Conservation (phyloP, 495 filamentous ascomycete genomes). For the Astrothelium macrocarpum region DNA sequence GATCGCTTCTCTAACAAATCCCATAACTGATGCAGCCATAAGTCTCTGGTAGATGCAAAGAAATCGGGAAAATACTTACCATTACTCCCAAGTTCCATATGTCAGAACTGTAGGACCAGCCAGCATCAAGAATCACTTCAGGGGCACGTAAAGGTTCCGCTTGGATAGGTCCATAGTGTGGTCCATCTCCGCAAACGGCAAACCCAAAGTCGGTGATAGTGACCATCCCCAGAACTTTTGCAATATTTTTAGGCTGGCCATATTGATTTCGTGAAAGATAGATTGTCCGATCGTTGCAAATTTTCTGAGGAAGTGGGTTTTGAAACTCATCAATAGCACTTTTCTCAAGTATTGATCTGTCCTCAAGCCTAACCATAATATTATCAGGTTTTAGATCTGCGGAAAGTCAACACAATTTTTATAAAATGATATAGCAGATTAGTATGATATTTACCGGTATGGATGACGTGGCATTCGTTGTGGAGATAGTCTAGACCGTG, state of each 20-base stretch:
- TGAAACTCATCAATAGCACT: slow-evolving; percentile 33
- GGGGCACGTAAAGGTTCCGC: slow-evolving; percentile 10
- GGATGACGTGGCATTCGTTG: slow-evolving; percentile 6
- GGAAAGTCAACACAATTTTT: slow-evolving; percentile 9
- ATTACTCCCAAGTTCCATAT: slow-evolving; percentile 19
- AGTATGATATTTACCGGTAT: slow-evolving; percentile 8
- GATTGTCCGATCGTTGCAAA: slow-evolving; percentile 20
- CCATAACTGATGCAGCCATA: slow-evolving; percentile 9
- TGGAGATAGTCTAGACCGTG: slow-evolving; percentile 16
- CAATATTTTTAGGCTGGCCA: not conserved
- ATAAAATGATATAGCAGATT: not conserved
- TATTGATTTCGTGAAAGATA: slow-evolving; percentile 8
- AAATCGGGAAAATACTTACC: too few species aligned
- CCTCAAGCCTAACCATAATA: slow-evolving; percentile 39
- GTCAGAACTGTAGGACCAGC: slow-evolving; percentile 15
- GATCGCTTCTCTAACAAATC: slow-evolving; percentile 5
- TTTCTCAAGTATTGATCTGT: slow-evolving; percentile 35
- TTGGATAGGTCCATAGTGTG: slow-evolving; percentile 5
- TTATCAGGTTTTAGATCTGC: slow-evolving; percentile 42
- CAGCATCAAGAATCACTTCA: slow-evolving; percentile 19
- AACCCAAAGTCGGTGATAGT: slow-evolving; percentile 11
- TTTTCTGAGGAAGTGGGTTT: slow-evolving; percentile 36
- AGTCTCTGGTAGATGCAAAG: slow-evolving; percentile 1
- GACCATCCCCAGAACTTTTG: slow-evolving; percentile 24
- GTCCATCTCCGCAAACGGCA: not conserved